phyloP scores from a whole-genome alignment of 2,329 filamentous ascomycete species.

The Penicillium occitanis region DNA sequence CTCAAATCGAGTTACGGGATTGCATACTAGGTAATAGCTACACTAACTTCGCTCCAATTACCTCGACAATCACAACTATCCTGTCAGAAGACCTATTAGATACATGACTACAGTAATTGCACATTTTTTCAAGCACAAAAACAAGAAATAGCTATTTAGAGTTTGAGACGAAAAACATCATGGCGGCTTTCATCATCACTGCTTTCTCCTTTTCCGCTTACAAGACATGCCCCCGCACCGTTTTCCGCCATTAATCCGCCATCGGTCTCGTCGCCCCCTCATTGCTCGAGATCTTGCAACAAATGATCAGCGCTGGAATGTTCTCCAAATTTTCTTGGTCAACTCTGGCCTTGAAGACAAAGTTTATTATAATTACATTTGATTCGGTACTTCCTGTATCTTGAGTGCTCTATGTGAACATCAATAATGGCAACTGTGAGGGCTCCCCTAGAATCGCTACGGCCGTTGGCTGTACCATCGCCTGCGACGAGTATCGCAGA shows the following conservation, averaged over 20 bases:
- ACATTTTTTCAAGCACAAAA: neutral
- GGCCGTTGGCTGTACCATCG: neutral
- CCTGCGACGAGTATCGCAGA: constrained; percentile 22
- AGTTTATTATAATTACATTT: neutral
- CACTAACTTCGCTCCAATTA: neutral
- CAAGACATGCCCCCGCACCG: neutral
- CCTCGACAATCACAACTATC: neutral
- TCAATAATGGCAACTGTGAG: neutral
- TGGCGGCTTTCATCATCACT: neutral
- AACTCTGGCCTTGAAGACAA: neutral
- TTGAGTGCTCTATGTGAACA: neutral
- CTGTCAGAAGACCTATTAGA: neutral
- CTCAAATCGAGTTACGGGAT: neutral
- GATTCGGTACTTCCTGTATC: neutral
- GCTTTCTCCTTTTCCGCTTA: neutral
- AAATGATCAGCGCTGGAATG: neutral
- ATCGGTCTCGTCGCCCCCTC: neutral
- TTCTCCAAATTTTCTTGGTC: neutral
- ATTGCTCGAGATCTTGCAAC: neutral
- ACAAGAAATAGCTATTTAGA: neutral
- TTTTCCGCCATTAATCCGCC: neutral
- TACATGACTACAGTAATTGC: neutral
- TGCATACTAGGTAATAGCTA: neutral
- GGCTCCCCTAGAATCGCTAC: neutral
- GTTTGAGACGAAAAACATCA: neutral